Percentiles rank a stretch among this genome's conserved stretches.
Evolutionary conservation across 1,139 yeast genomes (phyloP).

Genomic region (Pichiaceae sp.): DNA sequence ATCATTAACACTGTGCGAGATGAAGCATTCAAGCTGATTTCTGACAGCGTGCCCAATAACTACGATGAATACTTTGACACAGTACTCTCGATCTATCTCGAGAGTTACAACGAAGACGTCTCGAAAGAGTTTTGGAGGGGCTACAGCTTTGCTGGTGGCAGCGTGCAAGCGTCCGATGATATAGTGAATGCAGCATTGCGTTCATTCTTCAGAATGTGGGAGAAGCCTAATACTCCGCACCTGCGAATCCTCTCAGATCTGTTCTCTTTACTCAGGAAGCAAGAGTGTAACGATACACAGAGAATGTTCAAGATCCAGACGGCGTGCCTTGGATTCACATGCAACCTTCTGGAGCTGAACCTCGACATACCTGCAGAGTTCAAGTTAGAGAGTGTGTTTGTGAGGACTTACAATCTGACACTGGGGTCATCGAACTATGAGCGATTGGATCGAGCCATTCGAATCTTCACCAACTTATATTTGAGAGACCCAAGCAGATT

Average conservation of each 20-base stretch:
- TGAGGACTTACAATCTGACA: constrained; percentile 50
- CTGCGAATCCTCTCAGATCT: constrained; percentile 9
- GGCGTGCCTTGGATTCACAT: constrained; percentile 26
- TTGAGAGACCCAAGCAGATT: constrained; percentile 6
- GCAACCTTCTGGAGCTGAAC: constrained; percentile 34
- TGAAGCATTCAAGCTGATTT: constrained; percentile 21
- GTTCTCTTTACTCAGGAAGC: constrained; percentile 9
- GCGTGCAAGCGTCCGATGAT: constrained; percentile 43
- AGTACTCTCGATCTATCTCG: constrained; percentile 18
- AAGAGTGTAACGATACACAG: background rate
- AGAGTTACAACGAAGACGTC: background rate
- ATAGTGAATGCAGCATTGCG: constrained; percentile 38
- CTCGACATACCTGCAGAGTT: constrained; percentile 27
- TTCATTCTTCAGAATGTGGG: constrained; percentile 26
- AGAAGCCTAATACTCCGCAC: background rate
- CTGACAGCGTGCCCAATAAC: constrained; percentile 6
- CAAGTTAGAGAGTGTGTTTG: constrained; percentile 34
- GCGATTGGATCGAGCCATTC: constrained; percentile 13
- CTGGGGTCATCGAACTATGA: constrained; percentile 34
- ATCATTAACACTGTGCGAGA: constrained; percentile 33
- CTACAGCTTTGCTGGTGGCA: constrained; percentile 49
- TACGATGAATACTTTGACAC: constrained; percentile 21
- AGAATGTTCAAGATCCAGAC: constrained; percentile 13
- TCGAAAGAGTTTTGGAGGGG: constrained; percentile 48
- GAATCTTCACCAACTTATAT: constrained; percentile 11